Evolutionary conservation across 2,329 filamentous ascomycete genomes (phyloP), one percentile per base, ranked within the genome.

Genomic region (Epichloe aotearoae): DNA sequence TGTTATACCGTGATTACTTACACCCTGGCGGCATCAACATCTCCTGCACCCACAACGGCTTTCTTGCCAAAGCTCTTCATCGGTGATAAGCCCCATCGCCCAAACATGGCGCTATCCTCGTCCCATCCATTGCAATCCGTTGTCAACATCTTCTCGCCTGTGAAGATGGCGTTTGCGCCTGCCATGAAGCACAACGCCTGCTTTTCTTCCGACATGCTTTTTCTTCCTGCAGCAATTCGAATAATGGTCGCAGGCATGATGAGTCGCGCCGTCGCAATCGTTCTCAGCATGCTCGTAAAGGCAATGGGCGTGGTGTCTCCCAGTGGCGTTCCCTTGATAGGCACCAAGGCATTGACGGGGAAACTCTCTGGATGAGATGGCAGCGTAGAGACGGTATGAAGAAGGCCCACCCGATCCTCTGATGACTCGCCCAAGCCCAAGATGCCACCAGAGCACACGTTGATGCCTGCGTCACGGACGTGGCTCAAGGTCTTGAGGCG

Each of bases 131-230:
- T 90, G 64, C 88, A 94, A 52, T 89, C 86, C 0, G 89, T 95
- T 4, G 89, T 95, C 68, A 95, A 66, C 89, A 95, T 95, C 75
- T 91, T 95, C 72, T 95, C 89, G 8, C 89, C 89, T 0, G 89
- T 95, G 64, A 95, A 95, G 36, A 95, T 84, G n/a, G 89, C 89
- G 60, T 95, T 95, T 1, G 89, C 89, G 14, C 89, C 89, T 0
- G 88, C 88, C 78, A 87, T 83, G 70, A 95, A 95, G 67, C 88
- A 95, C 57, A 91, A 65, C 14, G 88, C 83, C 69, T 95, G 89
- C 71, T 95, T 84, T 68, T 93, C 88, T 69, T 95, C 89, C 4
- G 79, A 77, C 78, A 95, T 84, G 12, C 83, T 86, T 64, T 87
- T 89, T 45, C 89, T 75, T 3, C 89, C 89, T 0, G 89, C 89